These are phyloP conservation scores for Rubia peregrina DNA, from an alignment of 305 asterid species.

Conservation along the genomic window DNA sequence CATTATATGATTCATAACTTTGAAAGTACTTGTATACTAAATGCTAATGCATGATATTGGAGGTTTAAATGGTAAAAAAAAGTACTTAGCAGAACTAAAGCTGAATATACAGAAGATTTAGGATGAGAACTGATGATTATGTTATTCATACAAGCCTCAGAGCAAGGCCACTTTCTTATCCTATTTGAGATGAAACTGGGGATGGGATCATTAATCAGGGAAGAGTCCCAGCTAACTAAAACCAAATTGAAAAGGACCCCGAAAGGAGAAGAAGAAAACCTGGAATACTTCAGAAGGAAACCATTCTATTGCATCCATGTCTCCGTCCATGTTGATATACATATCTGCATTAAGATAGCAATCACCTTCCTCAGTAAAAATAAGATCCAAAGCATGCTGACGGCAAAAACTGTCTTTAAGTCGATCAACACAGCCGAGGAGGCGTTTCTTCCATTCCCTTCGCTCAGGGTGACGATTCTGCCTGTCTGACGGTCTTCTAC, in stretches of 20 bases:
- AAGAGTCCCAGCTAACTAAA: not conserved
- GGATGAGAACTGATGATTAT: not conserved
- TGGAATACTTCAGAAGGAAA: slow-evolving; percentile 90
- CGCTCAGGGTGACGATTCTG: slow-evolving; percentile 96
- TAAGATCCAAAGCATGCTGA: slow-evolving; percentile 92
- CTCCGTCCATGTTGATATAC: slow-evolving; percentile 79
- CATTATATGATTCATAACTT: not conserved
- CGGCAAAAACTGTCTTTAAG: slow-evolving; percentile 96
- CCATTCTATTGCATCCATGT: slow-evolving; percentile 83
- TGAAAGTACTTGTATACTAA: not conserved
- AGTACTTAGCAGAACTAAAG: not conserved
- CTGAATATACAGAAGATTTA: not conserved
- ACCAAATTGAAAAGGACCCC: not conserved
- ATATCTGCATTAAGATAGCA: slow-evolving; percentile 78
- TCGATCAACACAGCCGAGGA: slow-evolving; percentile 68
- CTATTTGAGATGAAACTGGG: not conserved
- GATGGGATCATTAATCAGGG: not conserved
- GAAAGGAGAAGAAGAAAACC: slow-evolving; percentile 40
- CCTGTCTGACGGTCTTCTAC: slow-evolving; percentile 74
- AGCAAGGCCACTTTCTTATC: not conserved
- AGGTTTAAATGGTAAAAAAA: slow-evolving; percentile 1
- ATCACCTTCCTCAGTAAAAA: slow-evolving; percentile 95
- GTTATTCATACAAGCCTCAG: not conserved
- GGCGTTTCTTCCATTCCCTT: slow-evolving; percentile 95
- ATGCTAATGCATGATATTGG: not conserved